Percentiles rank a stretch among this genome's conserved stretches.
phyloP scores from a whole-genome alignment of 352 stramenopile species.

The Pythium apleroticum region DNA sequence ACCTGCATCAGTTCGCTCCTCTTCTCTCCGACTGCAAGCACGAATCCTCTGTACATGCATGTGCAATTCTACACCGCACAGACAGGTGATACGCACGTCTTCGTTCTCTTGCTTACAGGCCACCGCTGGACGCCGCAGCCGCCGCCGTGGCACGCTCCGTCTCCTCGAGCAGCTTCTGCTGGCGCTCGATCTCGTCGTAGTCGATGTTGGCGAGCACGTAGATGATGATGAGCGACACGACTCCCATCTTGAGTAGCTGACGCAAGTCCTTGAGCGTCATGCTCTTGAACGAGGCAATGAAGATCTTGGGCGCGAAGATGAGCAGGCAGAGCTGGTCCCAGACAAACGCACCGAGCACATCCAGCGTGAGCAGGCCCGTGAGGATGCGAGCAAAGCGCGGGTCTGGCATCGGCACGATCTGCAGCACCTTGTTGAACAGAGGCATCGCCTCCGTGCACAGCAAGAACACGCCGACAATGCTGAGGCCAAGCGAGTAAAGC shows the following conservation, averaged over 20 bases:
- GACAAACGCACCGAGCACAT: slow-evolving; percentile 83
- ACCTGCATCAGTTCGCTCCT: not conserved
- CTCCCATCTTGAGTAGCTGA: slow-evolving; percentile 85
- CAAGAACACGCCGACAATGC: slow-evolving; percentile 89
- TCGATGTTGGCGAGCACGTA: slow-evolving; percentile 89
- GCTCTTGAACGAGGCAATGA: slow-evolving; percentile 71
- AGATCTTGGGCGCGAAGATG: slow-evolving; percentile 86
- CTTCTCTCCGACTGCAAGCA: not conserved
- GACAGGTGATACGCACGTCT: not conserved
- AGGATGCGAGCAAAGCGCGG: slow-evolving; percentile 80
- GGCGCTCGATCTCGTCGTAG: slow-evolving; percentile 88
- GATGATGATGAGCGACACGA: slow-evolving; percentile 82
- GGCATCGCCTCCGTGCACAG: slow-evolving; percentile 91
- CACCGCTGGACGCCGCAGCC: slow-evolving; percentile 16
- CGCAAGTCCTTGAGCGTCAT: slow-evolving; percentile 79
- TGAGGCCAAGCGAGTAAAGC: slow-evolving; percentile 90
- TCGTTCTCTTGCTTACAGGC: slow-evolving; percentile 7
- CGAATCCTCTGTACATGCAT: slow-evolving; percentile 8
- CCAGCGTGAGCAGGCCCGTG: slow-evolving; percentile 76
- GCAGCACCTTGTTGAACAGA: slow-evolving; percentile 90
- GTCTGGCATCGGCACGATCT: slow-evolving; percentile 92
- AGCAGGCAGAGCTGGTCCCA: slow-evolving; percentile 87
- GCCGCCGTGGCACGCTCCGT: slow-evolving; percentile 28
- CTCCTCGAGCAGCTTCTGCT: slow-evolving; percentile 80
- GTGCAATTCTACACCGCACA: slow-evolving; percentile 1